A percentile compares a stretch with the other conserved stretches of the same genome.
These are phyloP conservation scores for Salix udensis DNA, from an alignment of 345 rosid species.

Conservation along the genomic window DNA sequence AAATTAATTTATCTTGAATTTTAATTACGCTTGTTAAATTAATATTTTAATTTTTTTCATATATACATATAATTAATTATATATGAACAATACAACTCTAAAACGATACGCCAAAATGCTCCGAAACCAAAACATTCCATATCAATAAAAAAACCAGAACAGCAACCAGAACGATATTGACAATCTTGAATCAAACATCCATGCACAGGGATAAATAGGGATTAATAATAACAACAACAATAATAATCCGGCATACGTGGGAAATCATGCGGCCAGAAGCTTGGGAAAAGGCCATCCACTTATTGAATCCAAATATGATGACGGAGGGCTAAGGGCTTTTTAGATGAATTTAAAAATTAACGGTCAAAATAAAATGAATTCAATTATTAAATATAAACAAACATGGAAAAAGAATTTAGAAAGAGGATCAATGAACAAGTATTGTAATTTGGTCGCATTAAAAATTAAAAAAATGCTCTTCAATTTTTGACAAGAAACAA, in stretches of 20 bases:
- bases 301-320: not conserved
- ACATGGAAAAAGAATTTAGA: not conserved
- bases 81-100: no score
- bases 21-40: no score
- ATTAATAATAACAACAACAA: not conserved
- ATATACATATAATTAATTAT: no score
- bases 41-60: no score
- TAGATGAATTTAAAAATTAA: not conserved
- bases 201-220: not conserved
- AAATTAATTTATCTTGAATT: no score
- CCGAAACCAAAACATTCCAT: no score
- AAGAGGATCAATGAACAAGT: not conserved
- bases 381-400: not conserved
- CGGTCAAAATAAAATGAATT: not conserved
- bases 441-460: no score
- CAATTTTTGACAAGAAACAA: no score
- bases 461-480: no score
- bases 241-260: not conserved
- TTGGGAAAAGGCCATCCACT: not conserved
- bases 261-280: not conserved
- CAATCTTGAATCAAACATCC: no score
- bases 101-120: rapidly evolving
- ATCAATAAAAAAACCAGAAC: no score
- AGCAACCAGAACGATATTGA: rapidly evolving
- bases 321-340: not conserved